Evolutionary conservation across 495 filamentous ascomycete genomes (phyloP).

Genomic region (Penicillium tannophilum): DNA sequence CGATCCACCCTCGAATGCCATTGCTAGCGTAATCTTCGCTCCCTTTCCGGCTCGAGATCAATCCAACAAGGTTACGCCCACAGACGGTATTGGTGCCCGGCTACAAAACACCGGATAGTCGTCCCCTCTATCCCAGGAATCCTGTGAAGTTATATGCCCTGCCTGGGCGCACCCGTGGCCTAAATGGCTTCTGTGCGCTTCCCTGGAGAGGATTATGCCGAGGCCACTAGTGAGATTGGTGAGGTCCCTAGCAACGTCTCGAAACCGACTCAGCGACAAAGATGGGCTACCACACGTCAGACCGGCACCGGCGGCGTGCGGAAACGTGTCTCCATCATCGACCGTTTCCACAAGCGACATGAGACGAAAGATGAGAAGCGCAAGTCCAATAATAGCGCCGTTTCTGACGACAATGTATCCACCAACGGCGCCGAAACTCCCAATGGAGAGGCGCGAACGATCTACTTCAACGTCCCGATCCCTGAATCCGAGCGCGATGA

Average conservation of each 20-base stretch:
- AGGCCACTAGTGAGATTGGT: conserved; percentile 27
- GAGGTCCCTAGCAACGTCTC: conserved; percentile 49
- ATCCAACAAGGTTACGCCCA: conserved; percentile 5
- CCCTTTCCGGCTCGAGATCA: conserved; percentile 7
- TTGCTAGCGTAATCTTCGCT: conserved; percentile 4
- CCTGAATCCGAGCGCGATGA: conserved; percentile 80
- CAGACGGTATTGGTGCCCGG: conserved; percentile 25
- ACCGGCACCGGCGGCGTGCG: conserved; percentile 68
- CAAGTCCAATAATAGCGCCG: conserved; percentile 49
- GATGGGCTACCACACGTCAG: conserved; percentile 92
- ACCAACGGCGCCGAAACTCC: conserved; percentile 41
- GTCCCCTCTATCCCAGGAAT: conserved; percentile 20
- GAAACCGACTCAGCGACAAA: conserved; percentile 58
- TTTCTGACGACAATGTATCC: conserved; percentile 39
- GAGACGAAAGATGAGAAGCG: conserved; percentile 65
- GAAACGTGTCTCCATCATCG: conserved; percentile 85
- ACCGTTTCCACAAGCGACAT: conserved; percentile 68
- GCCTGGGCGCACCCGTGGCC: conserved; percentile 30
- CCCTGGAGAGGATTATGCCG: conserved; percentile 26
- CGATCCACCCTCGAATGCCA: conserved; percentile 15
- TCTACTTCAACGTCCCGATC: conserved; percentile 88
- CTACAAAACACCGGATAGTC: conserved; percentile 33
- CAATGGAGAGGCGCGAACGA: conserved; percentile 39
- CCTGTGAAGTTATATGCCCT: conserved; percentile 34
- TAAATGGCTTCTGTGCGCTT: conserved; percentile 45